Percentiles rank a stretch among this genome's conserved stretches.
Conservation (phyloP, 2,329 filamentous ascomycete species). For the Saccharata proteae region DNA sequence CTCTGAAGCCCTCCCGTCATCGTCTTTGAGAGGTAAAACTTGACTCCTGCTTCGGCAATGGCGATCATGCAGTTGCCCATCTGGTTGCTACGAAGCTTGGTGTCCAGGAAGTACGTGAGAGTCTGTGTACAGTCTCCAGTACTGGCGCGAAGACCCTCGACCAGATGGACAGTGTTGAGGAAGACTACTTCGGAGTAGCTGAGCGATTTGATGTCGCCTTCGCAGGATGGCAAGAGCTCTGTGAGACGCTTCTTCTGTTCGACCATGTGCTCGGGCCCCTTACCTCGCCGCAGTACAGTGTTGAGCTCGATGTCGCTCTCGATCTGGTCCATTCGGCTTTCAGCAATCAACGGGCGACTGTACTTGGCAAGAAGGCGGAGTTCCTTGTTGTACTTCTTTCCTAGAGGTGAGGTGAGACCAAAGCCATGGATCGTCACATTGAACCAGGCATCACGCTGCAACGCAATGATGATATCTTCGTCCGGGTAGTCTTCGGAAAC, state of each 20-base stretch:
- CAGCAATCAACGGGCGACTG: conserved; percentile 75
- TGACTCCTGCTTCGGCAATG: conserved; percentile 57
- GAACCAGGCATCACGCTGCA: conserved; percentile 92
- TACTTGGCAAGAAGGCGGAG: conserved; percentile 75
- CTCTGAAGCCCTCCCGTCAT: conserved; percentile 57
- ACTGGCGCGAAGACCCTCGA: conserved; percentile 78
- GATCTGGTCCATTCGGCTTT: conserved; percentile 76
- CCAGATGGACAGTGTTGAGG: conserved; percentile 75
- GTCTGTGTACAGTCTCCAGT: conserved; percentile 84
- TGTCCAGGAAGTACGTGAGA: conserved; percentile 88
- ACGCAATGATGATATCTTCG: conserved; percentile 42
- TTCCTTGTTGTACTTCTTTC: conserved; percentile 61
- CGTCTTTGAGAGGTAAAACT: conserved; percentile 67
- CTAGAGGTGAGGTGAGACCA: conserved; percentile 58
- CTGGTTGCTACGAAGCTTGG: conserved; percentile 54
- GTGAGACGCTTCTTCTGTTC: conserved; percentile 71
- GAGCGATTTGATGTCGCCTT: conserved; percentile 66
- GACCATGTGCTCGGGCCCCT: conserved; percentile 63
- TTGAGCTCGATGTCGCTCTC: conserved; percentile 97
- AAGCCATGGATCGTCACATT: conserved; percentile 95
- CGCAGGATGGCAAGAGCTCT: conserved; percentile 61
- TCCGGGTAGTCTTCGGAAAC: conserved; percentile 49
- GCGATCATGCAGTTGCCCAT: conserved; percentile 52
- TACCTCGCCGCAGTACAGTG: conserved; percentile 77
- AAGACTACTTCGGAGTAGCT: conserved; percentile 90